These are phyloP conservation scores for Xylariaceae sp. DNA, from an alignment of 2,329 filamentous ascomycete genomes.

Conservation along the genomic window DNA sequence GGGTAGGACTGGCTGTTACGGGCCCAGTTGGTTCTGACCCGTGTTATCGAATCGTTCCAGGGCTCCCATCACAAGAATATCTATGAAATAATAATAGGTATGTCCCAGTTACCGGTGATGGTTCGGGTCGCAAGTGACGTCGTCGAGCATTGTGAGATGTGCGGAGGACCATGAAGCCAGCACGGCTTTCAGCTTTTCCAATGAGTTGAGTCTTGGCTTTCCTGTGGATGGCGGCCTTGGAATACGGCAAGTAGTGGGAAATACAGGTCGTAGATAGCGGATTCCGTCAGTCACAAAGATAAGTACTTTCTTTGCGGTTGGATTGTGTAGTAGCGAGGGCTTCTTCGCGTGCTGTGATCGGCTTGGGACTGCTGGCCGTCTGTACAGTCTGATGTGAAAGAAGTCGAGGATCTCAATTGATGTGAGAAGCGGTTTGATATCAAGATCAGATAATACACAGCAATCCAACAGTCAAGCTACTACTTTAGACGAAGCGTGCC, in stretches of 20 bases:
- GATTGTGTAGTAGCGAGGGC: too few species aligned
- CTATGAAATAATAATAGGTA: not conserved
- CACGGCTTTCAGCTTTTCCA: not conserved
- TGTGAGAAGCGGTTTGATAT: slow-evolving; percentile 19
- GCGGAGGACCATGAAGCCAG: not conserved
- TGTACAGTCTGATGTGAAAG: not conserved
- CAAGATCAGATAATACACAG: slow-evolving; percentile 21
- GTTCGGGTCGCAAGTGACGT: not conserved
- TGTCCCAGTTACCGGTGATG: not conserved
- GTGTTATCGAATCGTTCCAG: not conserved
- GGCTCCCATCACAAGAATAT: not conserved
- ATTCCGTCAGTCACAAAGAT: not conserved
- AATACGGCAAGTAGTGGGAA: not conserved
- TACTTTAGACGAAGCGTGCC: slow-evolving; percentile 12
- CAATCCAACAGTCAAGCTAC: not conserved
- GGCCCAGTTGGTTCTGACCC: not conserved
- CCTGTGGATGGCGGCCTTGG: not conserved
- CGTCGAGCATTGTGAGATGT: not conserved
- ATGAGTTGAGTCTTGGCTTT: not conserved
- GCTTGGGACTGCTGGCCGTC: slow-evolving; percentile 3
- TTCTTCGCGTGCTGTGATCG: not conserved
- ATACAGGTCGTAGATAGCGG: not conserved
- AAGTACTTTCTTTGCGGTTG: too few species aligned
- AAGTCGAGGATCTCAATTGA: slow-evolving; percentile 11
- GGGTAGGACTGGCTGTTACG: not conserved